Percentiles rank a stretch among this genome's conserved stretches.
Evolutionary conservation across 2,329 filamentous ascomycete genomes (phyloP).

Genomic region (Cladobotryum mycophilum): DNA sequence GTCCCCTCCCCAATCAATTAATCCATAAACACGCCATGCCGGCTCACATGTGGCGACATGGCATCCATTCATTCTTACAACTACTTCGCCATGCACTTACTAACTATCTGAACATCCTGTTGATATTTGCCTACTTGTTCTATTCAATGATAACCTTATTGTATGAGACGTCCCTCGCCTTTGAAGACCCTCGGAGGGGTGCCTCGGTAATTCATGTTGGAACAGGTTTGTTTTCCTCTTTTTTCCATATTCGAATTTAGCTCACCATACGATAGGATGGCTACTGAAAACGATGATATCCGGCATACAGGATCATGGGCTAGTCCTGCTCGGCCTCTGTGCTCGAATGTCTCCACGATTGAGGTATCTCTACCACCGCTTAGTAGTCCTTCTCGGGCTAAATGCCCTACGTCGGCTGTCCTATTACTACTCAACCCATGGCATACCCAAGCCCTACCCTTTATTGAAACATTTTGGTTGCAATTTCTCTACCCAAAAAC

Average conservation of each 20-base stretch:
- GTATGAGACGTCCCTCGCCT: constrained; percentile 74
- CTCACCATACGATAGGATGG: constrained; percentile 65
- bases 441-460: no score
- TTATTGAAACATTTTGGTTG: no score
- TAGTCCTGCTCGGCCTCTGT: no score
- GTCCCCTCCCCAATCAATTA: constrained; percentile 54
- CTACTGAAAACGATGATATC: constrained; percentile 75
- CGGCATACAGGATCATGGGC: constrained; percentile 38
- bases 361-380: no score
- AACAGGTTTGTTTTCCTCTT: no score
- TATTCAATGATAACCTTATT: constrained; percentile 85
- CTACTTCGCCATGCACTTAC: constrained; percentile 67
- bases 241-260: no score
- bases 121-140: constrained; percentile 78
- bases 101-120: constrained; percentile 74
- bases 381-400: no score
- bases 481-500: no score
- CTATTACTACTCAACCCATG: no score
- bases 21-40: constrained; percentile 85
- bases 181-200: constrained; percentile 86
- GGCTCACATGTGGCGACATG: constrained; percentile 85
- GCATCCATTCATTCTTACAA: constrained; percentile 78
- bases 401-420: no score
- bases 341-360: no score
- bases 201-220: constrained; percentile 68